Evolutionary conservation across 2,329 filamentous ascomycete species (phyloP).

Genomic region (Diaporthe capsici): DNA sequence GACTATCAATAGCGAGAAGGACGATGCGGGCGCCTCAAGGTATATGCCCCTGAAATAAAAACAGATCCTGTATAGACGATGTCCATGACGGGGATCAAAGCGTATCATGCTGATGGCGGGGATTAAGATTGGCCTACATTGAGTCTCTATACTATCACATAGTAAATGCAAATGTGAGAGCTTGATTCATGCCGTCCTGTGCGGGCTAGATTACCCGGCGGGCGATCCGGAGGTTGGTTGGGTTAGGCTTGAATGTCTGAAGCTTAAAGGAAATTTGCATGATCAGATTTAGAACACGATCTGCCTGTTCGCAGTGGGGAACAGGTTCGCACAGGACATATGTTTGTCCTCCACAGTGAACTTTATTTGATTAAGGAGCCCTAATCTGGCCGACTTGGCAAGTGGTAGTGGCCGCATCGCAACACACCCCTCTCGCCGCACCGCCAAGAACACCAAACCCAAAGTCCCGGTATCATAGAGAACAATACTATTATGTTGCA

Average conservation of each 20-base stretch:
- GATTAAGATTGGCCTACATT: conserved; percentile 13
- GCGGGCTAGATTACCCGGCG: conserved; percentile 9
- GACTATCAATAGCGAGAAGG: neutral
- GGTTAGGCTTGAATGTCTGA: conserved; percentile 1
- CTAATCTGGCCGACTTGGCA: conserved; percentile 7
- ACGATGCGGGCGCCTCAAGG: neutral
- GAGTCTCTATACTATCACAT: neutral
- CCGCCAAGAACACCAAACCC: conserved; percentile 1
- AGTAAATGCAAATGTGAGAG: neutral
- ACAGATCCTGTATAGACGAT: neutral
- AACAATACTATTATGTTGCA: neutral
- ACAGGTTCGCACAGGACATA: conserved; percentile 2
- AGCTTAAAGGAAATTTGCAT: conserved; percentile 23
- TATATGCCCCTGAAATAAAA: neutral
- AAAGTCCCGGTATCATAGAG: conserved; percentile 11
- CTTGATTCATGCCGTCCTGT: conserved; percentile 8
- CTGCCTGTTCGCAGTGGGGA: conserved; percentile 11
- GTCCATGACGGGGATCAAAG: conserved; percentile 1
- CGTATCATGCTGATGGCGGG: neutral
- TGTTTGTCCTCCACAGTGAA: conserved; percentile 10
- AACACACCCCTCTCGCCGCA: neutral
- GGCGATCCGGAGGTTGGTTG: neutral
- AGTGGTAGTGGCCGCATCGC: neutral
- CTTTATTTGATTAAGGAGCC: conserved; percentile 30
- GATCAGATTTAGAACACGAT: conserved; percentile 13